These are phyloP conservation scores for Hymenoscyphus occultus DNA, from an alignment of 2,329 filamentous ascomycete genomes.

Conservation along the genomic window DNA sequence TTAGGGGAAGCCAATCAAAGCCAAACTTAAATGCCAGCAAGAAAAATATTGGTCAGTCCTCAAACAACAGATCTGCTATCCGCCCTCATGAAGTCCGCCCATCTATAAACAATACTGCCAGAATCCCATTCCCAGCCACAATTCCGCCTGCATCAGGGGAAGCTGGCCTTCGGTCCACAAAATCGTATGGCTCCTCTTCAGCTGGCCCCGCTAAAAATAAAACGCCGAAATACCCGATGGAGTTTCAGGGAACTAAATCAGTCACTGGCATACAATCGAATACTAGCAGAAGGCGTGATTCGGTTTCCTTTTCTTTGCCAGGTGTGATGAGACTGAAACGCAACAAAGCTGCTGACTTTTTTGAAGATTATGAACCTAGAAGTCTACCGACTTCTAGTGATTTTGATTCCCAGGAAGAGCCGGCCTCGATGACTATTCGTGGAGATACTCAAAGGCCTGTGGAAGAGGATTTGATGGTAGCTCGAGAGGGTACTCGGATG, in stretches of 20 bases:
- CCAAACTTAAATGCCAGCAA: neutral
- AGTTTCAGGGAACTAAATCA: neutral
- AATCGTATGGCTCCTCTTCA: neutral
- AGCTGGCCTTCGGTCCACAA: neutral
- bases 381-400: neutral
- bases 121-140: neutral
- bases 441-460: neutral
- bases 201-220: neutral
- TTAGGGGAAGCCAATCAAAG: neutral
- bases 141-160: neutral
- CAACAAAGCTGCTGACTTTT: constrained; percentile 6
- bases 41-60: neutral
- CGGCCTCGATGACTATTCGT: neutral
- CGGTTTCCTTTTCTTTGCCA: neutral
- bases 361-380: neutral
- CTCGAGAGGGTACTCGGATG: neutral
- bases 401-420: neutral
- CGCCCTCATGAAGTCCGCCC: neutral
- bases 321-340: neutral
- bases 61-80: neutral
- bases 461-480: neutral
- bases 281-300: neutral
- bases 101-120: neutral
- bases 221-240: neutral
- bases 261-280: neutral